Base-by-base conservation (phyloP, 1,139 yeast species). In the Insectozyma bohioensis region DNA sequence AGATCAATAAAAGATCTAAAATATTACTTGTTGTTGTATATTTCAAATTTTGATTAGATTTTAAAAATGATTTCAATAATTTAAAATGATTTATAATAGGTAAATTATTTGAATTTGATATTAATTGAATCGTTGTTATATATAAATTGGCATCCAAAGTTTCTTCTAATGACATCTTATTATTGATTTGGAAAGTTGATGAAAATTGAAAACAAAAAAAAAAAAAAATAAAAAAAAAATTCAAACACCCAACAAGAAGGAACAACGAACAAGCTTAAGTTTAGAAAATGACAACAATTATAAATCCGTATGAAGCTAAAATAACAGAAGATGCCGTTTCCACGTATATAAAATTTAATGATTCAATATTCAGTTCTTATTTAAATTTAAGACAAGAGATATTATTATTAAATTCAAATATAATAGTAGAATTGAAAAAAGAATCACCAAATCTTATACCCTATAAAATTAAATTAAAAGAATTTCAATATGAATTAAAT, bases 301-400 rank as follows among this genome's bases (percentile, higher is more conserved):
- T 25, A 6, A 20, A 20, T 28, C 30, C 30, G 5, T 20, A 28
- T 28, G 25, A 28, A 9, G 8, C 22, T 8, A 28, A 20, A 10
- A 28, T 28, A 9, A 28, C 30, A 4, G 22, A 22, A 5, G 13
- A 12, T 4, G 20, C 9, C 11, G 25, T n/a, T 7, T 6, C 20
- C 5, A 20, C 15, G 6, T 56, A 55, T 41, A 54, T 68, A 29
- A 51, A 52, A 33, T 60, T 54, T 31, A 57, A 64, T 41, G 74
- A 69, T 37, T 61, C 59, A 33, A 39, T 52, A 9, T 51, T 66
- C 3, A 32, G 46, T 6, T 63, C 58, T 34, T 69, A 67, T 35
- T 47, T 64, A 30, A 50, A 51, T 26, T 42, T 62, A 9, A 48
- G 75, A 39, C 67, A 60, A 36, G 65, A 63, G 10, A 52, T 63